Conservation (phyloP, 177 flowering plant genomes). For the Vitis hybrid region DNA sequence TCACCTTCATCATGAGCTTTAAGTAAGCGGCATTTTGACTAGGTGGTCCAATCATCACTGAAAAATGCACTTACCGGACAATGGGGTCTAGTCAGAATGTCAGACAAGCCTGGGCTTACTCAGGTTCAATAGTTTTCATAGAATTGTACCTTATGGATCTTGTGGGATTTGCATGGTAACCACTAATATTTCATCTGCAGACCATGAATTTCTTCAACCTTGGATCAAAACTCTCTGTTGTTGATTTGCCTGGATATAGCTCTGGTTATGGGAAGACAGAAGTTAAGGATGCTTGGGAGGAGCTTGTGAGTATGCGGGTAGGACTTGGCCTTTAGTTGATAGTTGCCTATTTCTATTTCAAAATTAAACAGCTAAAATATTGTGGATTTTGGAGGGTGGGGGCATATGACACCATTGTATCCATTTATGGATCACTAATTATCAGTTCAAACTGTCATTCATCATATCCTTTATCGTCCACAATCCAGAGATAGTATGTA, state of each 20-base stretch:
- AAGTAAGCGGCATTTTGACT: too few relatives aligned
- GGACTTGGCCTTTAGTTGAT: too few relatives aligned
- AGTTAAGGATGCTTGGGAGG: slow-evolving; percentile 98
- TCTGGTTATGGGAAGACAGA: slow-evolving; percentile 99
- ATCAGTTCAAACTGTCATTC: too few relatives aligned
- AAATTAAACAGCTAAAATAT: not conserved
- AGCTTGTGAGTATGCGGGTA: slow-evolving; percentile 69
- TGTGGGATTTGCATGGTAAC: slow-evolving; percentile 2
- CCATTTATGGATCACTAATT: too few relatives aligned
- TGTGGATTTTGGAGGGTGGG: not conserved
- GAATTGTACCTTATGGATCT: not conserved
- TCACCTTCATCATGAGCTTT: too few relatives aligned
- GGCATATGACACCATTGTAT: not conserved
- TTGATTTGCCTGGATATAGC: slow-evolving; percentile 98
- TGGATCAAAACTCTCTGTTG: slow-evolving; percentile 73
- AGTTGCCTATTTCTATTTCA: not conserved
- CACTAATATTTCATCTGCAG: slow-evolving; percentile 43
- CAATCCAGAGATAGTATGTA: too few relatives aligned
- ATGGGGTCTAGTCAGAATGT: slow-evolving; percentile 96
- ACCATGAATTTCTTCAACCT: slow-evolving; percentile 92
- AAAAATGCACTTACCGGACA: slow-evolving; percentile 93
- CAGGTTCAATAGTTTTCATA: slow-evolving; percentile 50
- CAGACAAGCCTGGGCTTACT: slow-evolving; percentile 97
- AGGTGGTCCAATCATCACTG: slow-evolving; percentile 58
- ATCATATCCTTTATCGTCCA: too few relatives aligned